A percentile compares a stretch with the other conserved stretches of the same genome.
These are phyloP conservation scores for Sclerotinia sclerotiorum DNA, from an alignment of 2,329 filamentous ascomycete genomes.

Conservation along the genomic window DNA sequence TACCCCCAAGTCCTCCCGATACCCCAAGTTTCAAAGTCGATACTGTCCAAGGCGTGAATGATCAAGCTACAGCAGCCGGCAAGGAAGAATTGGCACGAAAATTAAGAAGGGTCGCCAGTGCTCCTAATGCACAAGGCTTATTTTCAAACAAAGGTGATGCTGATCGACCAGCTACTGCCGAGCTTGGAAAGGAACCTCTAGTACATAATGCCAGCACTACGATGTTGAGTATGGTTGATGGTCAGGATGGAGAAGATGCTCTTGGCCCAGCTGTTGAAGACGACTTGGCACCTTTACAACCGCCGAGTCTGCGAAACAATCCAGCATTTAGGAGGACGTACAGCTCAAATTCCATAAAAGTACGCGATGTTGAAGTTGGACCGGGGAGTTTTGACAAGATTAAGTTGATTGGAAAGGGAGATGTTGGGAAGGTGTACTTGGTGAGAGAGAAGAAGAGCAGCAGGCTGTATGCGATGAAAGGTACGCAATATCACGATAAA, in stretches of 20 bases:
- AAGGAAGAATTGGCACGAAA: constrained; percentile 95
- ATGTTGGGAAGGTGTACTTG: constrained; percentile 97
- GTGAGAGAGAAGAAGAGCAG: constrained; percentile 97
- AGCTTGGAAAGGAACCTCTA: constrained; percentile 80
- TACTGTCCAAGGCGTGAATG: constrained; percentile 62
- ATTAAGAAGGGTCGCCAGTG: constrained; percentile 88
- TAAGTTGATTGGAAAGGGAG: constrained; percentile 97
- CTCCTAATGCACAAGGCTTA: constrained; percentile 92
- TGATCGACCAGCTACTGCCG: constrained; percentile 78
- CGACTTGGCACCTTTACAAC: constrained; percentile 61
- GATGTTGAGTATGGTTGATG: constrained; percentile 49
- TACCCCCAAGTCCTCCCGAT: constrained; percentile 88
- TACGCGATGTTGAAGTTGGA: constrained; percentile 93
- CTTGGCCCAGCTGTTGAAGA: constrained; percentile 50
- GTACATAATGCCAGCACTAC: constrained; percentile 55
- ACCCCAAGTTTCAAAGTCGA: constrained; percentile 77
- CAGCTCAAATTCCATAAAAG: constrained; percentile 98
- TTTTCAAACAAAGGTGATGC: constrained; percentile 63
- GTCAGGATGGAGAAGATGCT: constrained; percentile 41
- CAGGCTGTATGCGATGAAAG: constrained; percentile 97
- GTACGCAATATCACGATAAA: constrained; percentile 50
- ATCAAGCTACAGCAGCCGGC: constrained; percentile 68
- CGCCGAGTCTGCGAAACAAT: constrained; percentile 64
- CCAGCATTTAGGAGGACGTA: constrained; percentile 90
- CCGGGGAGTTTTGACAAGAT: constrained; percentile 99